phyloP scores from a whole-genome alignment of 768 basidiomycete species.

The Termitomyces sp. region DNA sequence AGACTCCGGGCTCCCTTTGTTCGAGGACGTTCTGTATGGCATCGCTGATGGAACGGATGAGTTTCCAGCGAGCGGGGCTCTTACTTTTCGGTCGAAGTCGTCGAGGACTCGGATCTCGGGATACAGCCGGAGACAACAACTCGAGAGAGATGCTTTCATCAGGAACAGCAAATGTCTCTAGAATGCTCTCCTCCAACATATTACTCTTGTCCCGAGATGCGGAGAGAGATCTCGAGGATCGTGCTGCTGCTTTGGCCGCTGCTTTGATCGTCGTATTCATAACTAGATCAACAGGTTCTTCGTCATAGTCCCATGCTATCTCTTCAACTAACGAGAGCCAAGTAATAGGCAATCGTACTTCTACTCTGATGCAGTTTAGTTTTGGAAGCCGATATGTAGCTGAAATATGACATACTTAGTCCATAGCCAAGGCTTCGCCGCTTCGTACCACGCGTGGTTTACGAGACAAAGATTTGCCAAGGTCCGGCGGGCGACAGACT shows the following conservation, averaged over 20 bases:
- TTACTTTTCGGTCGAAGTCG: conserved; percentile 72
- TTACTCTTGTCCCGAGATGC: conserved; percentile 32
- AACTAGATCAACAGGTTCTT: conserved; percentile 56
- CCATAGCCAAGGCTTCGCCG: conserved; percentile 89
- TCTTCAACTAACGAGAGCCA: conserved; percentile 82
- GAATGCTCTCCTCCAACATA: conserved; percentile 54
- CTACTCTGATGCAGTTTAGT: conserved; percentile 35
- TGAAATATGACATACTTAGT: conserved; percentile 37
- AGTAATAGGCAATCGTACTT: conserved; percentile 76
- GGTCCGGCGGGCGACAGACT: conserved; percentile 57
- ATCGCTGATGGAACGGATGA: conserved; percentile 72
- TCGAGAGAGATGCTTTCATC: conserved; percentile 71
- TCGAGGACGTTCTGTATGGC: conserved; percentile 71
- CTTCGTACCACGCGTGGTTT: conserved; percentile 71
- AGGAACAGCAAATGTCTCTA: conserved; percentile 53
- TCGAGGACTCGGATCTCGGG: conserved; percentile 78
- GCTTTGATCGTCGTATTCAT: conserved; percentile 65
- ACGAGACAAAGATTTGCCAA: conserved; percentile 71
- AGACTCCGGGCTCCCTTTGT: conserved; percentile 58
- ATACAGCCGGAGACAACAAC: conserved; percentile 70
- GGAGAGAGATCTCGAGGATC: conserved; percentile 30
- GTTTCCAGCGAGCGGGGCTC: conserved; percentile 80
- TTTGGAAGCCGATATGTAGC: neutral
- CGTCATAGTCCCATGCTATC: conserved; percentile 67
- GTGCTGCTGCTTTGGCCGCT: conserved; percentile 57